A percentile compares a stretch with the other conserved stretches of the same genome.
Evolutionary conservation across 768 basidiomycete species (phyloP).

Genomic region (Lactifluus volemus): DNA sequence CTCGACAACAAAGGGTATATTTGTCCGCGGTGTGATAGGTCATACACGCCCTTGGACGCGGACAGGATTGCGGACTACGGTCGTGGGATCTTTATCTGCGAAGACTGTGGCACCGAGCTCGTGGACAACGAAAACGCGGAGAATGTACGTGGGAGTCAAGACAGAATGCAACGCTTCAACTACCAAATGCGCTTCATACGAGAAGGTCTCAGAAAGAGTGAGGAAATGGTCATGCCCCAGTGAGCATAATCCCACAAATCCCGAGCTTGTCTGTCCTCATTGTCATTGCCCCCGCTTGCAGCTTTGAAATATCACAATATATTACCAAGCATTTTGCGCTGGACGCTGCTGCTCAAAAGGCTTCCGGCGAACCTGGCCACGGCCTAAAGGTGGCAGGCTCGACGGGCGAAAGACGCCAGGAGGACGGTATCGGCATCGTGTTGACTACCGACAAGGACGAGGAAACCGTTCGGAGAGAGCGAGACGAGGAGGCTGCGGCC

Average conservation of each 20-base stretch:
- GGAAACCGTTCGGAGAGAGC: conserved; percentile 58
- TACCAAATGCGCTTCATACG: conserved; percentile 81
- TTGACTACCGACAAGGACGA: conserved; percentile 87
- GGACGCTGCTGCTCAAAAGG: conserved; percentile 54
- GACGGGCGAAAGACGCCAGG: conserved; percentile 44
- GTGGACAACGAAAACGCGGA: conserved; percentile 89
- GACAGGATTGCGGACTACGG: conserved; percentile 72
- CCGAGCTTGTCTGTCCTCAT: neutral
- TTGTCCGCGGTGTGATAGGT: conserved; percentile 79
- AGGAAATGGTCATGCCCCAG: conserved; percentile 79
- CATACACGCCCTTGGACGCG: conserved; percentile 80
- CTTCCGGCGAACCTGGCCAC: conserved; percentile 37
- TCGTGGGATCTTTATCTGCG: conserved; percentile 67
- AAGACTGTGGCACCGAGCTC: conserved; percentile 79
- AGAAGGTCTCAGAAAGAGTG: conserved; percentile 83
- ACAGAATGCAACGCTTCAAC: conserved; percentile 94
- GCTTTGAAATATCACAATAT: conserved; percentile 79
- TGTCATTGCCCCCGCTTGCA: conserved; percentile 24
- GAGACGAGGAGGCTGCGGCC: conserved; percentile 73
- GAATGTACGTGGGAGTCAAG: conserved; percentile 76
- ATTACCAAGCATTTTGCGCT: conserved; percentile 57
- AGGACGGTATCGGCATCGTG: conserved; percentile 78
- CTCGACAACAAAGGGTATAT: conserved; percentile 97
- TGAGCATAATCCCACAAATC: conserved; percentile 31
- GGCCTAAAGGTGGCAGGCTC: conserved; percentile 71